Percentiles rank a stretch among this genome's conserved stretches.
Conservation (phyloP, 2,329 filamentous ascomycete genomes). For the Alternaria arbusti region DNA sequence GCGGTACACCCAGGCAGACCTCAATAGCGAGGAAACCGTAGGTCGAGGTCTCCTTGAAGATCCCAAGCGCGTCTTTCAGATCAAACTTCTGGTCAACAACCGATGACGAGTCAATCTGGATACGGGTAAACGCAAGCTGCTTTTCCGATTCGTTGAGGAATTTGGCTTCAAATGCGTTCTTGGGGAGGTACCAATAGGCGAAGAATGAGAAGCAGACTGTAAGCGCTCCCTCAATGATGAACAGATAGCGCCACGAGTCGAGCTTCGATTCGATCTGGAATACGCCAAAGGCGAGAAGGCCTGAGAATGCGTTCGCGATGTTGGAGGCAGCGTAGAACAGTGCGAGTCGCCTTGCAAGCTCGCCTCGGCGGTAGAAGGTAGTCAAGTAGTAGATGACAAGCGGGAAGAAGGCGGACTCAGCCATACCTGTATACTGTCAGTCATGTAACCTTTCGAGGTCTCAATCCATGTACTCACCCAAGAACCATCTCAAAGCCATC, state of each 20-base stretch:
- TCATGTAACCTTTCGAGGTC: neutral
- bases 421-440: constrained; percentile 52
- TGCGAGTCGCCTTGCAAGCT: constrained; percentile 72
- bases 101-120: constrained; percentile 76
- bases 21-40: constrained; percentile 64
- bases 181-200: constrained; percentile 73
- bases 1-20: constrained; percentile 65
- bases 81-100: constrained; percentile 64
- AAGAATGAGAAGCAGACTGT: constrained; percentile 68
- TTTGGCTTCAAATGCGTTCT: constrained; percentile 65
- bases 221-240: constrained; percentile 64
- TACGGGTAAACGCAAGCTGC: constrained; percentile 72
- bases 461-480: constrained; percentile 54
- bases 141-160: constrained; percentile 73
- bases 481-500: constrained; percentile 71
- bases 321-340: constrained; percentile 79
- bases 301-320: constrained; percentile 72
- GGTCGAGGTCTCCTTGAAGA: constrained; percentile 62
- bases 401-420: constrained; percentile 73
- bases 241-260: constrained; percentile 69
- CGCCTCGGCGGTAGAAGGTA: constrained; percentile 72
- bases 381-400: constrained; percentile 68
- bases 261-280: constrained; percentile 63
- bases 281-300: constrained; percentile 65
- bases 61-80: constrained; percentile 58